Evolutionary conservation across 31 red algal genomes (phyloP).

Genomic region (Odonthalia washingtoniensis): DNA sequence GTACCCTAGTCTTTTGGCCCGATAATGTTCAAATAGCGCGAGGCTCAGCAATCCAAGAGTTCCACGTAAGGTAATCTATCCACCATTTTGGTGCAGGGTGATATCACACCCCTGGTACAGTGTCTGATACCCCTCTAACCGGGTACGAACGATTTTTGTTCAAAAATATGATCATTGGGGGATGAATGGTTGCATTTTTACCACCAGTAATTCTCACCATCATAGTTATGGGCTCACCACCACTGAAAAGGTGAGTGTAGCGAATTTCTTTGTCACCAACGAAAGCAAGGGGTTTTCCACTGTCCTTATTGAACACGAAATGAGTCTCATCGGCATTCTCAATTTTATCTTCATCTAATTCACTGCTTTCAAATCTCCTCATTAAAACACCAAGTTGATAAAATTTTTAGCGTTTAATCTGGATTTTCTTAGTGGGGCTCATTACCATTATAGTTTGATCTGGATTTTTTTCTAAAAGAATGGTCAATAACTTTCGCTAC

Average conservation of each 20-base stretch:
- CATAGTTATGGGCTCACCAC: neutral
- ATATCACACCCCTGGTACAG: neutral
- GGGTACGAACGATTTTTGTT: neutral
- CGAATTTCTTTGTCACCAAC: neutral
- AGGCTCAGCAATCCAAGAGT: neutral
- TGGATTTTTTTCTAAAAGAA: no score
- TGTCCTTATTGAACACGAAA: neutral
- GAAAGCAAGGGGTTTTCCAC: no score
- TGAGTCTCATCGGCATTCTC: no score
- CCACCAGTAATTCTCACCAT: neutral
- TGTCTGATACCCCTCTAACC: neutral
- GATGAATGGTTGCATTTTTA: neutral
- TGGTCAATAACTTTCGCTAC: no score
- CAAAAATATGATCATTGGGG: neutral
- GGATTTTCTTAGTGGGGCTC: neutral
- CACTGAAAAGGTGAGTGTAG: neutral
- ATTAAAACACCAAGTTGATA: neutral
- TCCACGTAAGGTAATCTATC: neutral
- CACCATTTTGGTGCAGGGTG: neutral
- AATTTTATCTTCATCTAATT: neutral
- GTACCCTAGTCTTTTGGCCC: neutral
- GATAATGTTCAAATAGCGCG: neutral
- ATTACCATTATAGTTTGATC: no score
- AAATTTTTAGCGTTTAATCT: neutral
- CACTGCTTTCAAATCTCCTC: neutral